phyloP scores from a whole-genome alignment of 2,329 filamentous ascomycete species.

The Seiridium unicorne region DNA sequence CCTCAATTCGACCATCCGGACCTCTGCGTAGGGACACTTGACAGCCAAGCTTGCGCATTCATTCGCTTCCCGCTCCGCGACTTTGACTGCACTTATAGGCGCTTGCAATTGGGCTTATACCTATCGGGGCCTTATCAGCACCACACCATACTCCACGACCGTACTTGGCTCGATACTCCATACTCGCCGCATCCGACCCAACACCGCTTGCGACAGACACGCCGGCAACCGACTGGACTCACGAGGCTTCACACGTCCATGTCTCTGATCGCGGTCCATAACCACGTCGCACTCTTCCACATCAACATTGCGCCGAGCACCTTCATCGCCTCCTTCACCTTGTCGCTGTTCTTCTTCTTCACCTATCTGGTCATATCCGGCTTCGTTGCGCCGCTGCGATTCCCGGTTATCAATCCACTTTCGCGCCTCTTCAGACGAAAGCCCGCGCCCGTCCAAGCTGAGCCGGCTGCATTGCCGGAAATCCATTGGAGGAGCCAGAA shows the following conservation, averaged over 20 bases:
- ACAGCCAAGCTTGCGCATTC: no score
- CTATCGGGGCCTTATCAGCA: background rate
- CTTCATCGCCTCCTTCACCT: slow-evolving; percentile 49
- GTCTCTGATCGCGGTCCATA: slow-evolving; percentile 60
- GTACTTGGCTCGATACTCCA: background rate
- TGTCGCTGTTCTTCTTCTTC: slow-evolving; percentile 50
- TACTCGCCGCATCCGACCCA: background rate
- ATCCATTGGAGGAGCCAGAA: slow-evolving; percentile 5
- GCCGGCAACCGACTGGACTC: slow-evolving; percentile 43
- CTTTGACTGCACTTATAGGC: background rate
- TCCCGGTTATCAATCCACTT: slow-evolving; percentile 8
- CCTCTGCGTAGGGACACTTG: no score
- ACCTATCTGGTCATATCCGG: slow-evolving; percentile 42
- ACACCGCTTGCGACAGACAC: background rate
- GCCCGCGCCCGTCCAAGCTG: background rate
- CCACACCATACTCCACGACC: background rate
- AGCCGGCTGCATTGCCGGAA: background rate
- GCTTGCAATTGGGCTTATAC: background rate
- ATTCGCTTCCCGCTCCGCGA: background rate
- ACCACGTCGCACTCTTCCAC: slow-evolving; percentile 59
- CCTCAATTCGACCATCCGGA: no score
- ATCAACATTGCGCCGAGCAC: slow-evolving; percentile 58
- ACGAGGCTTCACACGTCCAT: slow-evolving; percentile 3
- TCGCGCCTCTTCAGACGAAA: slow-evolving; percentile 10
- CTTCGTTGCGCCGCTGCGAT: slow-evolving; percentile 22